A percentile compares a stretch with the other conserved stretches of the same genome.
Evolutionary conservation across 2,329 filamentous ascomycete genomes (phyloP).

Genomic region (Cladophialophora immunda): DNA sequence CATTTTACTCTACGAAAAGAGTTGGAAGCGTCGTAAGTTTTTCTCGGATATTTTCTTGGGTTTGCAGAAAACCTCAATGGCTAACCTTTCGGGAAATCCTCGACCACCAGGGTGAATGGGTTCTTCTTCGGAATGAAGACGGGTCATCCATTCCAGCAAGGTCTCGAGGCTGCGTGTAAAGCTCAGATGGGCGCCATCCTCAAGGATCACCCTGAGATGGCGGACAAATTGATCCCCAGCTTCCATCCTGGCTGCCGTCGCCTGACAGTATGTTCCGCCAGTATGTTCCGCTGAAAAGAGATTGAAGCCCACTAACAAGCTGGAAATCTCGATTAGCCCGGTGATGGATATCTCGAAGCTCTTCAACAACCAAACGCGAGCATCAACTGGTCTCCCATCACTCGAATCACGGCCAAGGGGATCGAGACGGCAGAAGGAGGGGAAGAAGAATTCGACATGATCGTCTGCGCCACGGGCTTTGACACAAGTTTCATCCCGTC

Average conservation of each 20-base stretch:
- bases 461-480: constrained; percentile 68
- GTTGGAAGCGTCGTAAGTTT: constrained; percentile 39
- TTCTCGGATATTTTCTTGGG: constrained; percentile 27
- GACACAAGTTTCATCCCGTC: constrained; percentile 62
- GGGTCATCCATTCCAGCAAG: constrained; percentile 17
- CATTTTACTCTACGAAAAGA: constrained; percentile 47
- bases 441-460: constrained; percentile 60
- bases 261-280: constrained; percentile 40
- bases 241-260: constrained; percentile 43
- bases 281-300: constrained; percentile 44
- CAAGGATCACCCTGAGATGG: constrained; percentile 30
- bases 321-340: constrained; percentile 36
- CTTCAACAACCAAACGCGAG: constrained; percentile 40
- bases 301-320: constrained; percentile 35
- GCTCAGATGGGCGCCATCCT: constrained; percentile 39
- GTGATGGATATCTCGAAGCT: constrained; percentile 47
- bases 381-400: constrained; percentile 39
- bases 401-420: constrained; percentile 37
- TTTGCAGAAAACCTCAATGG: constrained; percentile 40
- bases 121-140: constrained; percentile 29
- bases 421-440: constrained; percentile 50
- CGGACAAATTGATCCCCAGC: constrained; percentile 40
- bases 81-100: constrained; percentile 29
- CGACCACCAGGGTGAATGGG: constrained; percentile 31
- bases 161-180: constrained; percentile 18